Evolutionary conservation across 176 grass and related monocot species (phyloP), one percentile per base, ranked within the genome.

Genomic region (Oropetium thomaeum): DNA sequence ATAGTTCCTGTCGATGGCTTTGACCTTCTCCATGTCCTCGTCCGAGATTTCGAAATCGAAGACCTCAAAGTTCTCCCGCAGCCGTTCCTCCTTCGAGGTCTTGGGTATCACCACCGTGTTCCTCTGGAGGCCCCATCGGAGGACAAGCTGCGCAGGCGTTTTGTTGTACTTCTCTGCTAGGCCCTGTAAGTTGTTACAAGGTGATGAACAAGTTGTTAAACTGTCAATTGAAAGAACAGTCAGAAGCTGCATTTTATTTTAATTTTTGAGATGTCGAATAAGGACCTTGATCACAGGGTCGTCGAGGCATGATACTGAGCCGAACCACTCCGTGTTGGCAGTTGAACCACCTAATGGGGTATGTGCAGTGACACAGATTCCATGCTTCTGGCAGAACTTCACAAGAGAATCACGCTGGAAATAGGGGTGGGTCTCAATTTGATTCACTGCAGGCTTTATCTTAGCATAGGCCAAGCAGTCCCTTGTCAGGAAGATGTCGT

Each of bases 301-400:
- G 17, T 92, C 91, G 0, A 97, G 88, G 81, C 95, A 98, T 4
- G 95, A 98, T 51, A 94, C 42, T 0, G 94, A 62, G 20, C 95
- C 89, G 7, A 93, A 94, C 95, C 83, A 93, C 74, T 93, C 91
- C 0, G 91, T 72, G 42, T 98, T 98, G 29, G 95, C 89, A 60
- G 86, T 78, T 35, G 91, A 87, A 11, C 95, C 95, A 11, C 95
- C 88, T 30, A 94, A 61, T n/a, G 95, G 89, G 19, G 95, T 98
- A 19, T 98, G 91, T 3, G 95, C 95, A 3, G 95, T 98, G 42
- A 94, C 84, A 2, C 79, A 92, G 74, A 98, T 89, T 20, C 84
- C 88, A 28, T 98, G 91, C 67, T 94, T 98, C 77, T 98, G 95
- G 87, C 91, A 98, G 82, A 98, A 98, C 82, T 90, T 97, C 22